Evolutionary conservation across 352 stramenopile genomes (phyloP).

Genomic region (Pythium rishiriense): DNA sequence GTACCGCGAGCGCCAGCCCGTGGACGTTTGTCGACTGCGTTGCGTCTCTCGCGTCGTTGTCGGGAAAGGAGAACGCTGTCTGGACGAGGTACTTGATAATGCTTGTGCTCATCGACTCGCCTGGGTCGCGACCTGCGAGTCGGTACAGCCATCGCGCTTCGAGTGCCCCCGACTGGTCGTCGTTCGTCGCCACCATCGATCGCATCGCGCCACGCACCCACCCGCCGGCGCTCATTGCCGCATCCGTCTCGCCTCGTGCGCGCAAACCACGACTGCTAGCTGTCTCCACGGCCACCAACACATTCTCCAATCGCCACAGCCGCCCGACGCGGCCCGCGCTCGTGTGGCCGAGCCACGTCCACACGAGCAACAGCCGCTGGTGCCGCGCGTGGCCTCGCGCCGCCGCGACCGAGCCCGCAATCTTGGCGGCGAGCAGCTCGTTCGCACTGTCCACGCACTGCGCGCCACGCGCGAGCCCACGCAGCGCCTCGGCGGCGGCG

Average conservation of each 20-base stretch:
- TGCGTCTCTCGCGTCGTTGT: background rate
- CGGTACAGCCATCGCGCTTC: background rate
- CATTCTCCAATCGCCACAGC: conserved; percentile 30
- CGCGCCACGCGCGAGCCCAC: background rate
- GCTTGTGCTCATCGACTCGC: background rate
- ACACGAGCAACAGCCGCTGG: background rate
- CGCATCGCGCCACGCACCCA: conserved; percentile 8
- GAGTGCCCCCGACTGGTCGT: background rate
- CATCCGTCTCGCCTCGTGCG: too few relatives aligned
- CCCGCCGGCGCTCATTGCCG: too few relatives aligned
- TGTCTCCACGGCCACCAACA: conserved; percentile 5
- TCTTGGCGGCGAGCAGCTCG: background rate
- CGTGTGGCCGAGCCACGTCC: conserved; percentile 9
- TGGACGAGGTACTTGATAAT: conserved; percentile 29
- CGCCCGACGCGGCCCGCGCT: background rate
- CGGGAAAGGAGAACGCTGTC: conserved; percentile 20
- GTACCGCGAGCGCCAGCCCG: background rate
- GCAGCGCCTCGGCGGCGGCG: background rate
- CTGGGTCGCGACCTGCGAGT: background rate
- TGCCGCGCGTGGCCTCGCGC: conserved; percentile 4
- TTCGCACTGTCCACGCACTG: background rate
- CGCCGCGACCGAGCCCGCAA: conserved; percentile 4
- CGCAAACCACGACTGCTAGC: too few relatives aligned
- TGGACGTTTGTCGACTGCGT: background rate
- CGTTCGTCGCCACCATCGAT: background rate